Percentiles rank a stretch among this genome's conserved stretches.
phyloP scores from a whole-genome alignment of 495 filamentous ascomycete species.

The Tuber brumale region DNA sequence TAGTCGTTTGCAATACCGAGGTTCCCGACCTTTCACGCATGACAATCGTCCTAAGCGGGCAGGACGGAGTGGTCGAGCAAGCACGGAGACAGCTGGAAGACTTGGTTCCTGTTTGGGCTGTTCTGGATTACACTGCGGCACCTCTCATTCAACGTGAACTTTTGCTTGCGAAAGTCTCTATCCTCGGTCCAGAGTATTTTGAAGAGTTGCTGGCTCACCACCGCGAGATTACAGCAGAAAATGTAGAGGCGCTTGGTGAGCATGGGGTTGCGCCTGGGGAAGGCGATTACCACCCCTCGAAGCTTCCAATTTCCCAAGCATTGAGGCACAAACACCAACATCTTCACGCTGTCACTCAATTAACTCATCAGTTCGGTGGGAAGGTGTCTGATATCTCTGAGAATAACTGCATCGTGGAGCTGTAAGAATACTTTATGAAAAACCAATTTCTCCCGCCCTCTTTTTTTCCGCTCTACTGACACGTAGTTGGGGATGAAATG shows the following conservation, averaged over 20 bases:
- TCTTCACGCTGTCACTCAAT: slow-evolving; percentile 83
- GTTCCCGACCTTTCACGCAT: slow-evolving; percentile 96
- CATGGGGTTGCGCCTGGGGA: slow-evolving; percentile 18
- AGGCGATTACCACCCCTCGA: slow-evolving; percentile 76
- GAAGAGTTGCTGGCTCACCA: slow-evolving; percentile 94
- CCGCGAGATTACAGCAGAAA: slow-evolving; percentile 57
- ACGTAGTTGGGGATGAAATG: neutral
- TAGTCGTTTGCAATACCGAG: slow-evolving; percentile 96
- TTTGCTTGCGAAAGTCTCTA: slow-evolving; percentile 92
- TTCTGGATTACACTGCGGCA: slow-evolving; percentile 86
- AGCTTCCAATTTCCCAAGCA: slow-evolving; percentile 76
- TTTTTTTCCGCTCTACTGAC: neutral
- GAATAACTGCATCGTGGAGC: slow-evolving; percentile 94
- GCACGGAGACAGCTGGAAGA: slow-evolving; percentile 92
- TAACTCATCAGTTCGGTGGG: slow-evolving; percentile 94
- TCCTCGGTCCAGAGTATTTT: slow-evolving; percentile 93
- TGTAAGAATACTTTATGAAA: slow-evolving; percentile 53
- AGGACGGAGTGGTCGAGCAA: slow-evolving; percentile 97
- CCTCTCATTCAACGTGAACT: slow-evolving; percentile 95
- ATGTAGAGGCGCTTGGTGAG: slow-evolving; percentile 37
- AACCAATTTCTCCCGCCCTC: neutral
- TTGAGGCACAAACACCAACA: slow-evolving; percentile 95
- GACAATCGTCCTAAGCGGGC: slow-evolving; percentile 94
- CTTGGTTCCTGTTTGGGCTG: slow-evolving; percentile 95
- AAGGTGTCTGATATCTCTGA: slow-evolving; percentile 97